A percentile compares a stretch with the other conserved stretches of the same genome.
These are phyloP conservation scores for Proliferodiscus dingleyae DNA, from an alignment of 2,329 filamentous ascomycete genomes.

Conservation along the genomic window DNA sequence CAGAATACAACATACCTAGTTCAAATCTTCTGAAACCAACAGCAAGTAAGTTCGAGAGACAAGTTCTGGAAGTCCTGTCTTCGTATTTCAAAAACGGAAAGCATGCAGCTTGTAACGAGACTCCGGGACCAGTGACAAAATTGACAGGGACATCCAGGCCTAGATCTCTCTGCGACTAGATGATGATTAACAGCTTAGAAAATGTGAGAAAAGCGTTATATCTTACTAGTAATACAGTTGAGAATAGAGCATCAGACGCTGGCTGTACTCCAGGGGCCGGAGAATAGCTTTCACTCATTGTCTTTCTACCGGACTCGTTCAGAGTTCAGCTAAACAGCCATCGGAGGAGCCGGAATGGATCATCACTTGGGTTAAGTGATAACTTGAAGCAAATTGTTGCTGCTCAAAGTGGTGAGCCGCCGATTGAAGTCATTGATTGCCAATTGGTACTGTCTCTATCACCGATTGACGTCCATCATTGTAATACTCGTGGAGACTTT, in stretches of 20 bases:
- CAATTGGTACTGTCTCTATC: too few relatives aligned
- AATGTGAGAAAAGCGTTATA: not conserved
- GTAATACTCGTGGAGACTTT: too few relatives aligned
- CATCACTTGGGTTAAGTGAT: not conserved
- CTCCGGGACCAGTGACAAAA: constrained; percentile 51
- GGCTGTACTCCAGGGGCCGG: constrained; percentile 34
- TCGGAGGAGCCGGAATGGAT: constrained; percentile 13
- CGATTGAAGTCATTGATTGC: too few relatives aligned
- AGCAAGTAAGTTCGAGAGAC: constrained; percentile 58
- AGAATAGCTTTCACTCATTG: constrained; percentile 39
- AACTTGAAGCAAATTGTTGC: too few relatives aligned
- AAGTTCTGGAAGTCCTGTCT: constrained; percentile 44
- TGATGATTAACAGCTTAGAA: constrained; percentile 7
- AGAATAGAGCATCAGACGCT: constrained; percentile 27
- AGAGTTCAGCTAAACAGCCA: constrained; percentile 3
- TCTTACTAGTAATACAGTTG: constrained; percentile 22
- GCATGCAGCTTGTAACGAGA: constrained; percentile 54
- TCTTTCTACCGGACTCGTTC: constrained; percentile 8
- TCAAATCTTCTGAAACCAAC: constrained; percentile 53
- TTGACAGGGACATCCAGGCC: constrained; percentile 56
- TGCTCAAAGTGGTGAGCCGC: too few relatives aligned
- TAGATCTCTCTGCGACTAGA: constrained; percentile 56
- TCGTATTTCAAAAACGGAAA: constrained; percentile 51
- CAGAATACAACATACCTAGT: too few relatives aligned
- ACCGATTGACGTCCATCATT: too few relatives aligned